A percentile compares a stretch with the other conserved stretches of the same genome.
Evolutionary conservation across 2,329 filamentous ascomycete genomes (phyloP).

Genomic region (Hirsutella thompsonii): DNA sequence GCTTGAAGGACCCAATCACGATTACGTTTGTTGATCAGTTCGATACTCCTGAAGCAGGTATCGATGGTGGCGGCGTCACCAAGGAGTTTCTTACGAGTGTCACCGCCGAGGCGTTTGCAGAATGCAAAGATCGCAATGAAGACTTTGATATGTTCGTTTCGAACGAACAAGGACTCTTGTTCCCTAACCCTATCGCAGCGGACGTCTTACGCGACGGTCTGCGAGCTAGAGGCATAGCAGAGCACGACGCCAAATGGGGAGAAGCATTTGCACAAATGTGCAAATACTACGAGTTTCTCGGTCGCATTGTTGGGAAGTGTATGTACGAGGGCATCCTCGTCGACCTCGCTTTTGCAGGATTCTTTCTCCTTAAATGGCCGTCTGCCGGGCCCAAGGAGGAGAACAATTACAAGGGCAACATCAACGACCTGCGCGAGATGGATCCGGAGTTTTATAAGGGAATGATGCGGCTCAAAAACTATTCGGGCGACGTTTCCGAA

Average conservation of each 20-base stretch:
- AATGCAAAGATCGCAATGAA: slow-evolving; percentile 31
- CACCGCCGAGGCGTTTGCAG: slow-evolving; percentile 69
- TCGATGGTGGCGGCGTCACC: slow-evolving; percentile 92
- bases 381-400: slow-evolving; percentile 52
- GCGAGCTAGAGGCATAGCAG: slow-evolving; percentile 33
- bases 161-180: slow-evolving; percentile 76
- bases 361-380: slow-evolving; percentile 94
- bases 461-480: slow-evolving; percentile 72
- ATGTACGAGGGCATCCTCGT: slow-evolving; percentile 94
- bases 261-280: slow-evolving; percentile 47
- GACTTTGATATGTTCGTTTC: slow-evolving; percentile 55
- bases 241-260: slow-evolving; percentile 43
- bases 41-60: slow-evolving; percentile 75
- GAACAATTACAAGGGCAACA: slow-evolving; percentile 72
- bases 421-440: slow-evolving; percentile 88
- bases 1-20: slow-evolving; percentile 86
- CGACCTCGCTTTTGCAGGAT: slow-evolving; percentile 84
- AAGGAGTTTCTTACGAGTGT: slow-evolving; percentile 93
- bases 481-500: slow-evolving; percentile 55
- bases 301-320: slow-evolving; percentile 88
- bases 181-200: slow-evolving; percentile 70
- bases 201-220: slow-evolving; percentile 55
- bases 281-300: slow-evolving; percentile 77
- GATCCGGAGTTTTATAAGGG: slow-evolving; percentile 87
- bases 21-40: slow-evolving; percentile 95